Base-by-base conservation (phyloP, 345 rosid genomes). In the Angophora floribunda region DNA sequence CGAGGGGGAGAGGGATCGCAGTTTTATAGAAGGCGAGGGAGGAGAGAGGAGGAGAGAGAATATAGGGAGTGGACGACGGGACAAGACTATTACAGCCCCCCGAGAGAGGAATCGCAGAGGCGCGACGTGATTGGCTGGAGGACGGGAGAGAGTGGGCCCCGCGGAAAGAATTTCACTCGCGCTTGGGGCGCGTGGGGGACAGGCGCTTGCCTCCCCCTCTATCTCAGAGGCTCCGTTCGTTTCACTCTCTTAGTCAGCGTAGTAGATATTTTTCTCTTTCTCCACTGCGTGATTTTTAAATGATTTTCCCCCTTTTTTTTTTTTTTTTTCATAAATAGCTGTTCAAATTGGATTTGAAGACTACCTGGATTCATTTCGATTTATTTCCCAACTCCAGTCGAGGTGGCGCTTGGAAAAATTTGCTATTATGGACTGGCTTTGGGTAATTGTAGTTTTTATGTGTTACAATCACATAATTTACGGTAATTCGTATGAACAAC, bases 401-500 rank as follows among this genome's bases (percentile, higher is more conserved):
- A 19, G 14, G 14, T 75, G 4, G 49, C 5, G 82, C 82, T 1
- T 12, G 32, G 49, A 4, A 75, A 24, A 57, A 10, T 24, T 4
- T 24, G 1, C 24, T 24, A 10, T 4, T 36, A 36, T 36, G 41
- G 41, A 36, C 3, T 36, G 41, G 41, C 41, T 17, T 5, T 4
- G 63, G 2, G 12, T 0, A 4, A 57, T 9, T 22, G 13, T 24
- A 57, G 28, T 55, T 55, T 21, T 22, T 36, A 70, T 7, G 10
- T 17, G 4, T 8, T 1, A 5, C 47, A 4, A 36, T 36, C 24
- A 5, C 78, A 67, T 67, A 67, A 30, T 67, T 67, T 67, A 14
- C 6, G 0, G 1, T 1, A 0, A 63, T 67, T 2, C 6, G 15
- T 67, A 16, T 32, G 1, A 1, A 32, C 16, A 32, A 17, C 8